A percentile compares a stretch with the other conserved stretches of the same genome.
Evolutionary conservation across 768 basidiomycete genomes (phyloP).

Genomic region (Suillus clintonianus): DNA sequence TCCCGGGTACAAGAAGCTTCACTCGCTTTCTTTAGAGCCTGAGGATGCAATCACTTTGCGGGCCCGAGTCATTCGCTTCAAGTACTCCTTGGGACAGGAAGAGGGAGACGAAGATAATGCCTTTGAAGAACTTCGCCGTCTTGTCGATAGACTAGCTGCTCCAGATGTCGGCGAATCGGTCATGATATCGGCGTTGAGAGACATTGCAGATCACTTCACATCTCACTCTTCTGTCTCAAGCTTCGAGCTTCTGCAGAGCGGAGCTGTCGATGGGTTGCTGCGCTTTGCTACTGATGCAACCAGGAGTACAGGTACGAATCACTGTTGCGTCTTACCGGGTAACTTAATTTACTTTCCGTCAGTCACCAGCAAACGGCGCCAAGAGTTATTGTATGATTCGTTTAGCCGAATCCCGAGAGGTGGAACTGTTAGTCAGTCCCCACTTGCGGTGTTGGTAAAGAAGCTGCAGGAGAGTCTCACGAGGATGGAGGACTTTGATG

Average conservation of each 20-base stretch:
- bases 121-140: constrained; percentile 58
- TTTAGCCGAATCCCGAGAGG: constrained; percentile 61
- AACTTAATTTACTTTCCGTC: constrained; percentile 8
- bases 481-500: constrained; percentile 94
- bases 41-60: constrained; percentile 92
- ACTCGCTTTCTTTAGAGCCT: constrained; percentile 71
- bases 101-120: constrained; percentile 60
- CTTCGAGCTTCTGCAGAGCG: constrained; percentile 94
- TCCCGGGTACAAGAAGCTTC: constrained; percentile 69
- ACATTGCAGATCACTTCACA: constrained; percentile 80
- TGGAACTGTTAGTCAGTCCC: constrained; percentile 49
- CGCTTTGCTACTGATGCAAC: constrained; percentile 74
- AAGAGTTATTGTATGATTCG: constrained; percentile 78
- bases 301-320: constrained; percentile 38
- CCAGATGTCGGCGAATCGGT: constrained; percentile 62
- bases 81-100: constrained; percentile 63
- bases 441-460: constrained; percentile 83
- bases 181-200: constrained; percentile 59
- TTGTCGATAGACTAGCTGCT: constrained; percentile 66
- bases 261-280: constrained; percentile 85
- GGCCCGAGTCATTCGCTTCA: constrained; percentile 87
- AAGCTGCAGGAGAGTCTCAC: constrained; percentile 95
- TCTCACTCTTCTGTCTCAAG: constrained; percentile 85
- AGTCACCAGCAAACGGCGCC: constrained; percentile 70
- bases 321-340: constrained; percentile 8